Evolutionary conservation across 192 early-diverging fungal genomes (phyloP).

Genomic region (Oehlia diaphana): DNA sequence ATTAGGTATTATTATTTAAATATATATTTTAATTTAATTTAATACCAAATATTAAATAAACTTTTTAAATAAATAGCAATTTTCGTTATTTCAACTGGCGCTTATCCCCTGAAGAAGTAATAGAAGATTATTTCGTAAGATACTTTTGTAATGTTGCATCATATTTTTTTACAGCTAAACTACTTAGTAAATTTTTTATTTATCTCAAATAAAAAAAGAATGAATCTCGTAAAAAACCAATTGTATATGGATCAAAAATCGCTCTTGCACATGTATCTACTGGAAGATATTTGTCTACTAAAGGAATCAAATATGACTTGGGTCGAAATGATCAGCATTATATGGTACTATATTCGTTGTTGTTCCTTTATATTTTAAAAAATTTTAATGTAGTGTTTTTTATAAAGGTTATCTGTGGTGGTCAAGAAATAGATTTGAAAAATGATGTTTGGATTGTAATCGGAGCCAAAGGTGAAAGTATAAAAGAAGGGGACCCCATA

Average conservation of each 20-base stretch:
- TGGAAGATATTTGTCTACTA: constrained; percentile 8
- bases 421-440: not conserved
- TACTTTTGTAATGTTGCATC: not conserved
- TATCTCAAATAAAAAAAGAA: not conserved
- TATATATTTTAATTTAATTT: not conserved
- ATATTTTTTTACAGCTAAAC: not conserved
- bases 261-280: constrained; percentile 3
- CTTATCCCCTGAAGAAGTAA: constrained; percentile 19
- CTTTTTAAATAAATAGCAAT: constrained; percentile 22
- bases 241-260: not conserved
- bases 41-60: not conserved
- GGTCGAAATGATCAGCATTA: not conserved
- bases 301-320: not conserved
- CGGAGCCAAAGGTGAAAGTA: not conserved
- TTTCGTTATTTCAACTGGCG: constrained; percentile 30
- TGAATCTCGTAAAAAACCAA: not conserved
- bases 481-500: not conserved
- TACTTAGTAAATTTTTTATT: not conserved
- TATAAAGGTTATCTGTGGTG: not conserved
- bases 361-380: no score
- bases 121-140: constrained; percentile 19
- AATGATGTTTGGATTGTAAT: not conserved
- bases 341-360: not conserved
- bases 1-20: constrained; percentile 15
- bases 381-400: not conserved